Evolutionary conservation across 768 basidiomycete species (phyloP), one percentile per base, ranked within the genome.

Genomic region (Leccinum ochraceum): DNA sequence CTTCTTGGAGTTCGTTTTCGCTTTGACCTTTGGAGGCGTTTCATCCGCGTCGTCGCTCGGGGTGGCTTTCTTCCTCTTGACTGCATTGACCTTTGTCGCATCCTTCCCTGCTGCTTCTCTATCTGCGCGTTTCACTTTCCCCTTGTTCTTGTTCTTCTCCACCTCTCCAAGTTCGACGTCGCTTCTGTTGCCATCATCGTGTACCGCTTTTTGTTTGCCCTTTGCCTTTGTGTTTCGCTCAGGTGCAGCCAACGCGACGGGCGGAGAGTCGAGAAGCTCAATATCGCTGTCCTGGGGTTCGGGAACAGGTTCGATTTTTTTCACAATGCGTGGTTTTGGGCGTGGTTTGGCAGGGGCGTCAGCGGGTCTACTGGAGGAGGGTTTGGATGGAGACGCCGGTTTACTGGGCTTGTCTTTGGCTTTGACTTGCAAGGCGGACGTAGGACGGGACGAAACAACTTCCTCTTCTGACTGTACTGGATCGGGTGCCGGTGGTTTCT

Each of bases 191-290:
- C 60, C 66, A 53, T 60, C 71, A 6, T 66, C 63, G 1, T 64
- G 69, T 42, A 24, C 32, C 6, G 59, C 74, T 58, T 77, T 81
- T 52, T 76, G 75, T 62, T 82, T 84, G 1, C 76, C 77, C 62
- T 76, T 78, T 13, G 57, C 61, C 53, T 75, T 77, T 26, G 63
- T 44, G 32, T 62, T 61, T 62, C 54, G 67, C 32, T 66, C 70
- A n/a, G 64, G 67, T 37, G 65, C 70, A 42, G 63, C 61, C 16
- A 59, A 37, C 3, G 58, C 50, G 48, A 56, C 60, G 2, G 67
- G 63, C 6, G 59, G 64, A 42, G 51, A 37, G 3, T 59, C 66
- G 7, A 73, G 56, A 14, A 74, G 60, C 55, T 76, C 72, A 6
- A 77, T 61, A 11, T 78, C 77, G 52, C 73, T 72, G 22, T 75